Evolutionary conservation across 2,329 filamentous ascomycete species (phyloP).

Genomic region (Graphium sp.): DNA sequence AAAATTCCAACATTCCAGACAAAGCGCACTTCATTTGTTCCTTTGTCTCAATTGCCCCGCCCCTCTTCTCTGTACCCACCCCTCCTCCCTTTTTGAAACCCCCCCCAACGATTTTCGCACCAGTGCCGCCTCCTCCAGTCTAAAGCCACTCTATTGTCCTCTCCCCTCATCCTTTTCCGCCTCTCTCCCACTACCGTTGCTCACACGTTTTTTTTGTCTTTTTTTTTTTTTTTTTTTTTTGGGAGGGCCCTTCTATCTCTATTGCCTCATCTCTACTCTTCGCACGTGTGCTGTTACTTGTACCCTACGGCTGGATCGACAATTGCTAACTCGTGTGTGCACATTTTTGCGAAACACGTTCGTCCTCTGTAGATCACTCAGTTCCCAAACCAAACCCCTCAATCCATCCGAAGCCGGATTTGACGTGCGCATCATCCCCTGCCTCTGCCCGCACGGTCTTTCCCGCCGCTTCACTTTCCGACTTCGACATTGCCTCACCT

Average conservation of each 20-base stretch:
- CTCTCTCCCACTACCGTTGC: neutral
- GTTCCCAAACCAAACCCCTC: slow-evolving; percentile 21
- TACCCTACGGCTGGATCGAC: slow-evolving; percentile 6
- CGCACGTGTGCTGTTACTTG: neutral
- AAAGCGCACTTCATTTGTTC: slow-evolving; percentile 4
- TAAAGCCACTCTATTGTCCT: slow-evolving; percentile 2
- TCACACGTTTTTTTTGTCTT: slow-evolving; percentile 2
- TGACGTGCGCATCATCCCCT: slow-evolving; percentile 32
- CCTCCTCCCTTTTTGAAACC: no score
- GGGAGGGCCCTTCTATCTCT: neutral
- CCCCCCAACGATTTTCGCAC: no score
- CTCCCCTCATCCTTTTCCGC: neutral
- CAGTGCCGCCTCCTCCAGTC: no score
- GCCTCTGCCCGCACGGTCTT: no score
- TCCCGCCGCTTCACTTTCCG: no score
- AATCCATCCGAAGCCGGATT: slow-evolving; percentile 30
- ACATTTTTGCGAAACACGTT: slow-evolving; percentile 10
- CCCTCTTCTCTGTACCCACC: neutral
- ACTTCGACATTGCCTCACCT: slow-evolving; percentile 20
- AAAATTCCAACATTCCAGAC: no score
- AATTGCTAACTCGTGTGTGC: slow-evolving; percentile 7
- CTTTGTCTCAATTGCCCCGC: slow-evolving; percentile 1
- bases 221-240: slow-evolving; percentile 2
- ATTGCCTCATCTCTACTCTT: slow-evolving; percentile 2
- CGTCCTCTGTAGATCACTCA: slow-evolving; percentile 14